Base-by-base conservation (phyloP, 345 rosid genomes). In the Gossypium anomalum region DNA sequence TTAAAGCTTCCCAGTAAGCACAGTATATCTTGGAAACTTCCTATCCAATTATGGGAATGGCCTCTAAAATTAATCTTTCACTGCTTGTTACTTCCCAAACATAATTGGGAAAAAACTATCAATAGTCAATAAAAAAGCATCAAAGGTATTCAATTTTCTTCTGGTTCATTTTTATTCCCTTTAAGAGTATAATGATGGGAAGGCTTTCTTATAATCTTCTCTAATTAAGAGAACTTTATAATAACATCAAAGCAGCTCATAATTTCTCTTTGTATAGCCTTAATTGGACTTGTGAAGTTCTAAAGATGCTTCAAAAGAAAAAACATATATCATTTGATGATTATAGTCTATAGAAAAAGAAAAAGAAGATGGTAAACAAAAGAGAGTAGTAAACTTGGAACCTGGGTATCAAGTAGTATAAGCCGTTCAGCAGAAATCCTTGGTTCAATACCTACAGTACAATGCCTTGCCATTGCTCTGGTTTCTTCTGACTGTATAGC, bases 391-490 rank as follows among this genome's bases (percentile, higher is more conserved):
- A 14, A 19, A 47, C 20, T 63, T 13, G 77, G 78, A 81, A 88
- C 97, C 94, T 87, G 97, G 17, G 87, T 85, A 80, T 92, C 97
- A 22, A 92, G 97, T 78, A 92, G 95, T 47, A 92, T 86, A 65
- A 89, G 81, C 56, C 97, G 84, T 76, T 92, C 91, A 47, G 91
- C 80, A 44, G 97, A 89, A 82, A 90, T 83, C 78, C 97, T 86
- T 10, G 95, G 93, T 77, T 92, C 97, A 72, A 90, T 90, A 69
- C 95, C 95, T 2, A 80, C 65, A 23, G 90, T 90, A 74, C 90
- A 90, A 76, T 92, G 97, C 82, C 83, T 90, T 38, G 91, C 90
- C 83, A 79, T 79, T 57, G 88, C 86, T 81, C 83, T 85, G 22
- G 83, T 85, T 48, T 90, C 97, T 75, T 92, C 95, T 2, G 93